A percentile compares a stretch with the other conserved stretches of the same genome.
Evolutionary conservation across 345 rosid species (phyloP).

Genomic region (Brassica cretica): DNA sequence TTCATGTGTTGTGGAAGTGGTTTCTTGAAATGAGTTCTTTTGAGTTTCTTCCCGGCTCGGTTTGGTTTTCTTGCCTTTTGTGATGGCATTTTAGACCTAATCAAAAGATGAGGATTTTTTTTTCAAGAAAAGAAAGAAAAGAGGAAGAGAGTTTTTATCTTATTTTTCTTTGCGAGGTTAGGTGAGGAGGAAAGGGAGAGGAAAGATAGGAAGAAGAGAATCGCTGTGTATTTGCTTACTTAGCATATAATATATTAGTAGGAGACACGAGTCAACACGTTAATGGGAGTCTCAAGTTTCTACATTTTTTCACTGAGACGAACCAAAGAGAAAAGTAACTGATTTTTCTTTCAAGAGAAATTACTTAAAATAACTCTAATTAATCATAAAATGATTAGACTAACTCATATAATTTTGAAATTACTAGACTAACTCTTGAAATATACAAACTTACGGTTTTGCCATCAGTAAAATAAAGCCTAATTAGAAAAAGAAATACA

Average conservation of each 20-base stretch:
- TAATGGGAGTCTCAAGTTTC: conserved; percentile 27
- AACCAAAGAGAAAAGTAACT: conserved; percentile 10
- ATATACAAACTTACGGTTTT: too few relatives aligned
- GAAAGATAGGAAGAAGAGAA: conserved; percentile 13
- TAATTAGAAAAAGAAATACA: too few relatives aligned
- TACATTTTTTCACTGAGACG: conserved; percentile 34
- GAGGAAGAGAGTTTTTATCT: not conserved
- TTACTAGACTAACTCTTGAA: too few relatives aligned
- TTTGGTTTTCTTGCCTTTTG: conserved; percentile 35
- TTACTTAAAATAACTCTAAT: too few relatives aligned
- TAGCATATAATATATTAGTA: conserved; percentile 17
- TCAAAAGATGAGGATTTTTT: conserved; percentile 5
- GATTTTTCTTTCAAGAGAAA: not conserved
- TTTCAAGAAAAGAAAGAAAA: not conserved
- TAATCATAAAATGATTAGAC: too few relatives aligned
- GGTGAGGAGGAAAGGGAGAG: conserved; percentile 15
- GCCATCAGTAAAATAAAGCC: too few relatives aligned
- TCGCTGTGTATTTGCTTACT: conserved; percentile 14
- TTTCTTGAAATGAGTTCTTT: conserved; percentile 37
- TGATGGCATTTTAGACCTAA: conserved; percentile 36
- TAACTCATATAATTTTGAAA: too few relatives aligned
- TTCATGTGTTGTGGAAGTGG: conserved; percentile 22
- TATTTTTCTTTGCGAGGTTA: not conserved
- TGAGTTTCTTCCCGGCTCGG: conserved; percentile 7
- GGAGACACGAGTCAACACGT: conserved; percentile 27